Base-by-base conservation (phyloP, 2,329 filamentous ascomycete species). In the Aspergillus felis region DNA sequence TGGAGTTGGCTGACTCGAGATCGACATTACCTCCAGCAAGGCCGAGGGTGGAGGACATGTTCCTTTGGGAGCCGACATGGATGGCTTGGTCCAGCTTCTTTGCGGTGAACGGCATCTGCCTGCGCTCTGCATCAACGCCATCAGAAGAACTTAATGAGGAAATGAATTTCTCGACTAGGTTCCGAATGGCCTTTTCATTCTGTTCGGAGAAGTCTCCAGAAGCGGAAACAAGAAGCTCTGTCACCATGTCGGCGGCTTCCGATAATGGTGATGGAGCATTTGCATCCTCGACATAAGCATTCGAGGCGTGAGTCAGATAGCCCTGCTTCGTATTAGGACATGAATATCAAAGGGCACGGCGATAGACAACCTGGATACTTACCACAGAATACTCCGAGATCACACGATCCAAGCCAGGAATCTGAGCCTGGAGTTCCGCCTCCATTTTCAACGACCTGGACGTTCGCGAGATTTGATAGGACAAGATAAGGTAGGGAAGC, bases 31-130 rank as follows among this genome's bases (percentile, higher is more conserved):
- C 90, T 54, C 88, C 89, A 7, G 92, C 86, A 52, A 99, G 86
- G 24, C 92, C 93, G 64, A 99, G 78, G 2, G 94, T 99, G 5
- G 94, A 96, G 32, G 94, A 99, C 79, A 99, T 93, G 76, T 96
- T 97, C 64, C 91, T 85, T 78, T 96, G 91, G 27, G 92, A 87
- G 73, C 91, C 91, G 68, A 99, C 93, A 76, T 97, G 91, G 75
- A 97, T 91, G 59, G 92, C 90, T 76, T 97, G 92, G 69, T 97
- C 94, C 22, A 99, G 85, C 68, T 91, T 89, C 76, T 83, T 91
- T 58, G 93, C 90, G 7, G 86, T 84, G 22, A 91, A 89, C 9
- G 90, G 90, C 66, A 88, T 85, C 70, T 88, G 86, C 62, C 82
- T 80, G 53, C 82, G 82, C 74, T 91, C 85, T 51, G 86, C 82